phyloP scores from a whole-genome alignment of 768 basidiomycete genomes.

The Fomitopsis pulvina region DNA sequence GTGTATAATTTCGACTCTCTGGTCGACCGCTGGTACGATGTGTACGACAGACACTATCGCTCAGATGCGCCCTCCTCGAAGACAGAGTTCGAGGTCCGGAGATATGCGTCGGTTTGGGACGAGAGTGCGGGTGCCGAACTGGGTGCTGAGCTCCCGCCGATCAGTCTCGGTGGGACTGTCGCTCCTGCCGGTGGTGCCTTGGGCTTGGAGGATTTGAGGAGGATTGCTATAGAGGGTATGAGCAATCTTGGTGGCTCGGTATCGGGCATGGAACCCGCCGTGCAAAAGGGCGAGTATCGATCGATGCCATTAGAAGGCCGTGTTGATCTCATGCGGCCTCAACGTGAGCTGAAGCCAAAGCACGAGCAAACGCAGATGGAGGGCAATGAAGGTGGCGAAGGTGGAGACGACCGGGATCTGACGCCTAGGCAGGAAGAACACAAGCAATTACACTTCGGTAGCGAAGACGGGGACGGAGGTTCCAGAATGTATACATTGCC shows the following conservation, averaged over 20 bases:
- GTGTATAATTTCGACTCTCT: constrained; percentile 77
- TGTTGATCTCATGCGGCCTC: constrained; percentile 76
- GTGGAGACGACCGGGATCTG: constrained; percentile 7
- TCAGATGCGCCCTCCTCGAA: constrained; percentile 39
- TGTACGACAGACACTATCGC: constrained; percentile 87
- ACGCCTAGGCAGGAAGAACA: constrained; percentile 13
- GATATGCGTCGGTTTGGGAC: constrained; percentile 77
- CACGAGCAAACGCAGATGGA: background rate
- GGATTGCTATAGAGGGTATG: constrained; percentile 55
- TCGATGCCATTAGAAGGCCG: constrained; percentile 84
- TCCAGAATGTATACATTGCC: constrained; percentile 45
- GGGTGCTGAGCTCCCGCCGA: constrained; percentile 21
- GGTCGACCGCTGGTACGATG: constrained; percentile 84
- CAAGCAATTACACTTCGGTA: background rate
- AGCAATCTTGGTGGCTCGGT: constrained; percentile 9
- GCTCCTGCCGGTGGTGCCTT: constrained; percentile 30
- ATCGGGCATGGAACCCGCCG: constrained; percentile 3
- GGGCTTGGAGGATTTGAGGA: constrained; percentile 59
- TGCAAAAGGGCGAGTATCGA: constrained; percentile 66
- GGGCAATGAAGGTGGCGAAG: background rate
- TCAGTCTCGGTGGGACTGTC: background rate
- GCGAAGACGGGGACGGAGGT: constrained; percentile 1
- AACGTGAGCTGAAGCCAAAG: constrained; percentile 11
- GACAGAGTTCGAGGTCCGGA: constrained; percentile 53
- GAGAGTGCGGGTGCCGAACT: constrained; percentile 26